Conservation (phyloP, 2,329 filamentous ascomycete species). For the Talaromyces sp. region DNA sequence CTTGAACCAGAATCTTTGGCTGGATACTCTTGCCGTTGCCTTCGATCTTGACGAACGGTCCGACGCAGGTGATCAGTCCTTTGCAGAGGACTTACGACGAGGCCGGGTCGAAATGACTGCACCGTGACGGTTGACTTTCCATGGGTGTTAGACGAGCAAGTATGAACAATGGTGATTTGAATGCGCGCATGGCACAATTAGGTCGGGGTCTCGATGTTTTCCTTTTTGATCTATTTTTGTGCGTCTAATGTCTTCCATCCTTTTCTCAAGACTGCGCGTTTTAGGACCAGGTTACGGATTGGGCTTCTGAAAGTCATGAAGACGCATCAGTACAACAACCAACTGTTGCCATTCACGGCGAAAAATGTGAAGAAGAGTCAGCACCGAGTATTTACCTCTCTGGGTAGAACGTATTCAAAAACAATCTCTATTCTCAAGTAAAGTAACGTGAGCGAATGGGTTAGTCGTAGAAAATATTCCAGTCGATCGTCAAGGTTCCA, state of each 20-base stretch:
- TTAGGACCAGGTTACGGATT: too few relatives aligned
- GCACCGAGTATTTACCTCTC: neutral
- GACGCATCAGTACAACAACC: too few relatives aligned
- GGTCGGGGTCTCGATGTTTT: too few relatives aligned
- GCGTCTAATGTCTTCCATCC: too few relatives aligned
- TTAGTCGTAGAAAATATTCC: neutral
- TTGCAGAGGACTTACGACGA: neutral
- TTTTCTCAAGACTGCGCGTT: too few relatives aligned
- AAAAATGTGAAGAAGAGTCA: neutral
- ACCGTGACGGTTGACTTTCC: too few relatives aligned
- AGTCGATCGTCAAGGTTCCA: neutral
- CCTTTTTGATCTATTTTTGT: too few relatives aligned
- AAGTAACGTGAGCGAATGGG: neutral
- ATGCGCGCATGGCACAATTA: too few relatives aligned
- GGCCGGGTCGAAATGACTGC: neutral
- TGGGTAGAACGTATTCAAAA: neutral
- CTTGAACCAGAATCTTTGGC: neutral
- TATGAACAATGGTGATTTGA: too few relatives aligned
- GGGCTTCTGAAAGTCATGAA: too few relatives aligned
- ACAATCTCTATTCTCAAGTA: neutral
- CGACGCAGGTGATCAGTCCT: neutral
- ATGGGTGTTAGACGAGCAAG: too few relatives aligned
- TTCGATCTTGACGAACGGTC: neutral
- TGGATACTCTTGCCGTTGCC: neutral
- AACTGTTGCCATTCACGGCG: neutral